phyloP scores from a whole-genome alignment of 179 eudicot genomes.

The Corrigiola litoralis region DNA sequence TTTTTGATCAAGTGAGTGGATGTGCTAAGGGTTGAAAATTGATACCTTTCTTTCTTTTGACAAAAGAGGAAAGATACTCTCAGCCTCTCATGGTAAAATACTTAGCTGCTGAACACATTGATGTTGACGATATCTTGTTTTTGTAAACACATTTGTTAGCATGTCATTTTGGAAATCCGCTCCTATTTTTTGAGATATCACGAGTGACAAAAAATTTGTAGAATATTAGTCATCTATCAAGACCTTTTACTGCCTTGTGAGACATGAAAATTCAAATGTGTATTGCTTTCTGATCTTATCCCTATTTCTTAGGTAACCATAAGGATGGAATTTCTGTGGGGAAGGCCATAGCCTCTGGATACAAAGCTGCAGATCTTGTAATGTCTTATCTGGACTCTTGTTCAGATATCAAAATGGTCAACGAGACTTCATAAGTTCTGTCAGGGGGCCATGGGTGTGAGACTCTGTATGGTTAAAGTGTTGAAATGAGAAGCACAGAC shows the following conservation, averaged over 20 bases:
- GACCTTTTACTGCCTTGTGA: not conserved
- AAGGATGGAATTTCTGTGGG: slow-evolving; percentile 96
- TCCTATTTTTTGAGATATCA: too few species aligned
- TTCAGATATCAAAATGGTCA: slow-evolving; percentile 26
- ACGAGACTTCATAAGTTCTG: slow-evolving; percentile 3
- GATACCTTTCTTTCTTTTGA: too few species aligned
- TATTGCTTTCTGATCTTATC: not conserved
- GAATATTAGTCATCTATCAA: not conserved
- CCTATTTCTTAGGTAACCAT: slow-evolving; percentile 58
- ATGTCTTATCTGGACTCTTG: slow-evolving; percentile 58
- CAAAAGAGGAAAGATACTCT: too few species aligned
- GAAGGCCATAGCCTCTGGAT: slow-evolving; percentile 81
- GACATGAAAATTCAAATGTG: not conserved
- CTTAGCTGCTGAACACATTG: not conserved
- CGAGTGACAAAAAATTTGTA: not conserved
- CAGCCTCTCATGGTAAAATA: not conserved
- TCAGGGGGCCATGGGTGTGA: too few species aligned
- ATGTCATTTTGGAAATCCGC: not conserved
- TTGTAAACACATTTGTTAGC: not conserved
- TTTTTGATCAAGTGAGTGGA: too few species aligned
- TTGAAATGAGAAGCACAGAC: too few species aligned
- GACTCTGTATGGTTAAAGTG: too few species aligned
- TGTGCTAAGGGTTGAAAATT: too few species aligned
- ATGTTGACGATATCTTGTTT: not conserved
- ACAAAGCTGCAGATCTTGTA: slow-evolving; percentile 80